Percentiles rank a stretch among this genome's conserved stretches.
Evolutionary conservation across 805 yeast species (phyloP).

Genomic region (Wickerhamomyces sydowiorum): DNA sequence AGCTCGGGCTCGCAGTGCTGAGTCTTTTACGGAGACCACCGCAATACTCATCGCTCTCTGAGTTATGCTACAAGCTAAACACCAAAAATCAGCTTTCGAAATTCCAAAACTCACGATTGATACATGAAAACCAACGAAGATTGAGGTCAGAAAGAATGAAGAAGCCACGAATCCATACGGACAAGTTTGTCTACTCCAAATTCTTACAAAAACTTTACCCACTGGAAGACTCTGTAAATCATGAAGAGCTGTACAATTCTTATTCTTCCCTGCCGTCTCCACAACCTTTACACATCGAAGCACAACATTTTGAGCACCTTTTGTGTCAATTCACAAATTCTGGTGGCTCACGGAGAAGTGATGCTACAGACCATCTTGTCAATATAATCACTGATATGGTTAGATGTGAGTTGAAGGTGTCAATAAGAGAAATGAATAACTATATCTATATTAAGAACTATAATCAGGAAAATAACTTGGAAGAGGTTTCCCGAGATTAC

Average conservation of each 20-base stretch:
- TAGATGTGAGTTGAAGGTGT: constrained; percentile 23
- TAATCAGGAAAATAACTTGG: constrained; percentile 2
- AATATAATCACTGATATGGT: constrained; percentile 15
- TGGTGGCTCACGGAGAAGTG: constrained; percentile 10
- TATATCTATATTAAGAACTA: constrained; percentile 16
- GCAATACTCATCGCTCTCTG: neutral
- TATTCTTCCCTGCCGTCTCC: constrained; percentile 27
- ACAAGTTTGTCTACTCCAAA: constrained; percentile 11
- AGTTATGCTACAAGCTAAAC: constrained; percentile 2
- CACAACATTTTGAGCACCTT: constrained; percentile 26
- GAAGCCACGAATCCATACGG: constrained; percentile 6
- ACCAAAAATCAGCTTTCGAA: constrained; percentile 1
- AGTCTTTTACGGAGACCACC: neutral
- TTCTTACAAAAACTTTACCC: constrained; percentile 20
- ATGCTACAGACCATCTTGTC: constrained; percentile 4
- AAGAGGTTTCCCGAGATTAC: constrained; percentile 2
- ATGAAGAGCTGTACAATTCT: constrained; percentile 13
- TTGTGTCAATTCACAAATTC: constrained; percentile 14
- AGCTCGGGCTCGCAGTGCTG: neutral
- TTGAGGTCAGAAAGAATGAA: constrained; percentile 1
- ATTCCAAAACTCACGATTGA: constrained; percentile 2
- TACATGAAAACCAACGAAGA: constrained; percentile 3
- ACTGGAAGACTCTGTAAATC: constrained; percentile 3
- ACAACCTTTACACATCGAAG: constrained; percentile 24
- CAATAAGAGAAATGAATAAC: constrained; percentile 23